Evolutionary conservation across 1,284 basidiomycete species (phyloP), one percentile per base, ranked within the genome.

Genomic region (Ustilago nuda): DNA sequence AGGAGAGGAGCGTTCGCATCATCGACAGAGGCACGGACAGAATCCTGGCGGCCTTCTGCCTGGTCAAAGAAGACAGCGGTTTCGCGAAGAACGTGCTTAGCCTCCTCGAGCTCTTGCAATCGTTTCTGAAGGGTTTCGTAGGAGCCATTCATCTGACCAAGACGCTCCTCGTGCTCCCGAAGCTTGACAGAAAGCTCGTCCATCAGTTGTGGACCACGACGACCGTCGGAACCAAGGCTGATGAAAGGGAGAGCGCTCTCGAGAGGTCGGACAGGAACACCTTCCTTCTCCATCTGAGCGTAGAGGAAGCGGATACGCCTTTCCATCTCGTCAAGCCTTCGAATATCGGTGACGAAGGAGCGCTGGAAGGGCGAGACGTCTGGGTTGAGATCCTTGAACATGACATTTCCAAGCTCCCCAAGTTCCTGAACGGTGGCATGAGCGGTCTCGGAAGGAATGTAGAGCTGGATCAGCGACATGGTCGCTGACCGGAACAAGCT

Each of bases 321-420:
- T 32, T 93, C 92, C 92, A 97, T 96, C 85, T 99, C 95, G 85
- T 97, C 95, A 64, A 97, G 90, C 69, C 94, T 91, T 50, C 96
- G 92, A 78, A 99, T 95, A 86, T 98, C 95, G 52, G 92, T 92
- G 69, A 98, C 94, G 86, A 96, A 99, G 7, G 96, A 95, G 76
- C 97, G 94, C 89, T 99, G 97, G 89, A 99, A 99, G 27, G 96
- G 93, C 86, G 96, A 98, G 77, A 98, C 91, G 69, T 91, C 91
- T 17, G 95, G 94, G 87, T 99, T 98, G 83, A 98, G 89, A 87
- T 99, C 96, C 89, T 96, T 98, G 88, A 99, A 98, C 87, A 99
- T 94, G 37, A 99, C 92, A 86, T 96, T 91, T 62, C 95, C 94
- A 57, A 98, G 91, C 87, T 98, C 94, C 77, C 94, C 96, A 19